These are phyloP conservation scores for Aspergillus viridinutans DNA, from an alignment of 2,329 filamentous ascomycete genomes.

Conservation along the genomic window DNA sequence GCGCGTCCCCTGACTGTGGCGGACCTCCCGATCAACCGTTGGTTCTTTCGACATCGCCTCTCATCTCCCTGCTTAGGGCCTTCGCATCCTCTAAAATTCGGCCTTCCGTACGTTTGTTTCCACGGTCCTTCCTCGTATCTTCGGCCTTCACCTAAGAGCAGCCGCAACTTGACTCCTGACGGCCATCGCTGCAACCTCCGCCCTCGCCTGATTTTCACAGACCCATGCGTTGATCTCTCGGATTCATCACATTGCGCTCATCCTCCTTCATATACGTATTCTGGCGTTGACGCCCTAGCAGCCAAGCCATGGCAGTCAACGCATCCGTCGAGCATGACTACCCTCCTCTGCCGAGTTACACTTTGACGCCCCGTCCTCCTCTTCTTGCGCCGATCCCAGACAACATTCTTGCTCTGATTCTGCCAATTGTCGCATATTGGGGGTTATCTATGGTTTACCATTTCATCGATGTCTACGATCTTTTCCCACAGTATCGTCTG, in stretches of 20 bases:
- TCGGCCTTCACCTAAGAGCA: not conserved
- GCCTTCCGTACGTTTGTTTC: not conserved
- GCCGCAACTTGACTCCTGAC: not conserved
- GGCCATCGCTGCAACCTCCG: not conserved
- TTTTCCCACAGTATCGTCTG: constrained; percentile 85
- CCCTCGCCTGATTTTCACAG: not conserved
- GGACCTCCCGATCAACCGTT: constrained; percentile 6
- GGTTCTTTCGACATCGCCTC: constrained; percentile 2
- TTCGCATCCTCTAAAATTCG: not conserved
- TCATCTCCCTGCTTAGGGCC: not conserved
- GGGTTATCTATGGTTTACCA: constrained; percentile 80
- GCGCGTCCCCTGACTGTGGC: constrained; percentile 14
- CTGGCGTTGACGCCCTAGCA: constrained; percentile 5
- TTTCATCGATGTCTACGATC: constrained; percentile 75
- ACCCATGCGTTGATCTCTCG: not conserved
- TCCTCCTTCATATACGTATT: not conserved
- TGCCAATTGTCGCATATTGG: constrained; percentile 87
- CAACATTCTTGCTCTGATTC: constrained; percentile 68
- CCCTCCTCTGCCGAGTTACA: constrained; percentile 82
- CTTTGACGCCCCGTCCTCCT: constrained; percentile 63
- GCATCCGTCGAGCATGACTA: constrained; percentile 50
- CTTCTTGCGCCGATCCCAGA: constrained; percentile 77
- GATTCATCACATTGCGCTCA: constrained; percentile 1
- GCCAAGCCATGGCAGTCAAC: constrained; percentile 30
- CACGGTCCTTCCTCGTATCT: constrained; percentile 1